Base-by-base conservation (phyloP, 345 rosid species). In the Rubroshorea leprosula region DNA sequence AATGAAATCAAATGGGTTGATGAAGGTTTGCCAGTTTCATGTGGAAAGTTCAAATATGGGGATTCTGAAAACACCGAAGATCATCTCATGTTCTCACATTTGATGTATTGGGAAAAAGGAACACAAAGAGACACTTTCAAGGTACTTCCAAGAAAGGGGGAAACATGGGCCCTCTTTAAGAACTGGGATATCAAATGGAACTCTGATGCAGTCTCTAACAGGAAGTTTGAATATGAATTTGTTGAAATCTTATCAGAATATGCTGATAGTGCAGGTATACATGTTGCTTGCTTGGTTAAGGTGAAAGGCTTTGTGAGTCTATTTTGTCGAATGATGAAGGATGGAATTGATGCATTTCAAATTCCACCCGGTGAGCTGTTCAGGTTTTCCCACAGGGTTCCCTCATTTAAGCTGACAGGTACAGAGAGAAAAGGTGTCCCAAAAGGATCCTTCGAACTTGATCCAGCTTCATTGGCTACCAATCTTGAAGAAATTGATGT, bases 121-220 rank as follows among this genome's bases (percentile, higher is more conserved):
- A 29, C 55, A 26, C 46, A 0, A 8, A 65, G 69, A 50, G 63
- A 59, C 43, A 26, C 67, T 4, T 63, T 59, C 66, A 64, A 48
- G 58, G 75, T 93, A 64, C 72, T 74, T 67, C 97, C 99, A 22
- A 72, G 68, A 67, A 65, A 50, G 39, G 94, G 97, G 49, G 90
- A 85, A 70, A 80, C 64, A 25, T 89, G 99, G 96, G 96, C 86
- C 55, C 73, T 93, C 58, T 85, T 86, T 73, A 93, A 78, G 79
- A 66, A 82, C 72, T 93, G 99, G 92, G 71, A 72, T 71, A 58
- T 78, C 11, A 66, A 68, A n/a, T 80, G 87, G 97, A 68, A 66
- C 49, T 65, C 72, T 49, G 68, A 70, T 59, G 51, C 61, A 20
- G 67, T 23, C 25, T 41, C 54, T 62, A 54, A 61, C 43, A 45